Evolutionary conservation across 2,329 filamentous ascomycete species (phyloP), one percentile per base, ranked within the genome.

Genomic region (Xylaria sp.): DNA sequence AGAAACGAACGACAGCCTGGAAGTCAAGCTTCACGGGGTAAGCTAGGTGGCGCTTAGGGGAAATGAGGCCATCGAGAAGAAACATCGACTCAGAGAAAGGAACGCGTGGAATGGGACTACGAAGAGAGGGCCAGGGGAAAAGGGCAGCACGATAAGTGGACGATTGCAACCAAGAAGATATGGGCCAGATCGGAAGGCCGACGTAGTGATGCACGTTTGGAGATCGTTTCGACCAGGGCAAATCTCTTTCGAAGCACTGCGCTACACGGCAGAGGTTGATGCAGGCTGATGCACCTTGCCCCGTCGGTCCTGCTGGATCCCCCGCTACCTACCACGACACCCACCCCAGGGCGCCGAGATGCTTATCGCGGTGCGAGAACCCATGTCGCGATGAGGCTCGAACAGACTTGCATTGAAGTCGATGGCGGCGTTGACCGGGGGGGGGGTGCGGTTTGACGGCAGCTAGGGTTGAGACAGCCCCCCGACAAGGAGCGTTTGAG

Each of bases 401-500:
- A 57, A 58, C 42, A 55, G 46, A 38, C 47, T 38, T 51, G 48
- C 51, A 50, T 50, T 54, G 52, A 19, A 34, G 24, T 54, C 50
- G 52, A 26, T 34, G 29, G 29, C 8, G 29, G 3, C 16, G 8
- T 6, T 34, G 29, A 34, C 29, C 29, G 29, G 29, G 24, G 53
- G 29, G 29, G 24, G 53, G 48, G 46, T 48, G 37, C 49, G 57
- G 48, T 57, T 50, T 45, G 49, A 52, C 48, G 40, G 54, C 34
- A 41, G 49, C 60, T 52, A 58, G 61, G 61, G 59, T 59, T 64
- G 63, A 66, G 61, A 66, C 64, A 63, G 26, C 48, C 57, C 60
- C 64, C 63, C 61, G 63, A 66, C 64, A 59, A 54, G 58, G 47
- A 54, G 48, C 58, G 64, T 66, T 66, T 66, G 61, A 64, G 52